Base-by-base conservation (phyloP, 2,329 filamentous ascomycete genomes). In the Incumbomyces delicatus region DNA sequence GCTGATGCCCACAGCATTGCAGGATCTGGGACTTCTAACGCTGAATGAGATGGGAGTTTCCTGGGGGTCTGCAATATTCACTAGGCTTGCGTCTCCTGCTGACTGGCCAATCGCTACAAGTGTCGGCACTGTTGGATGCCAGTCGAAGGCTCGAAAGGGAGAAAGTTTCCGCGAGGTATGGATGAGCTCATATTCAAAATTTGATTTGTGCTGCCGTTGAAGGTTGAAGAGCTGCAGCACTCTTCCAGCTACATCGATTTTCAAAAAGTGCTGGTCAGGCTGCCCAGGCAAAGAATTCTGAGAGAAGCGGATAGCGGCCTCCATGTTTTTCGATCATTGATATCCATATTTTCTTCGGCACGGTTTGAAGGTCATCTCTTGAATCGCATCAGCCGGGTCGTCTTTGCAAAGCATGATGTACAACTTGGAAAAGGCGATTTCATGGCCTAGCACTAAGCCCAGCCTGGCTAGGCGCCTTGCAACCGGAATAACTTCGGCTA, bases 111-210 rank as follows among this genome's bases (percentile, higher is more conserved):
- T 69, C 16, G 75, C 78, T 27, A 81, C 74, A 2, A 80, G 62
- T 40, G 69, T 67, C 48, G 78, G 73, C 53, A 80, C 70, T 31
- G 67, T 68, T 45, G 74, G 74, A 6, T 77, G 81, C 78, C 78
- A 82, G 60, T 81, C 78, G 61, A 82, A 82, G 12, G 79, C 78
- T 33, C 76, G 76, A 58, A 81, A 81, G 22, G 74, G 71, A 22
- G 77, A 76, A 1, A 81, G 69, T 51, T 75, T 74, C 54, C 71
- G 71, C 47, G 74, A 71, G 1, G 71, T 68, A 14, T 72, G 70
- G 6, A 80, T 57, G 16, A 74, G 66, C 44, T 74, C 70, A 64
- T 79, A 77, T 16, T 68, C 63, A 44, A 80, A 56, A 14, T 61
- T 63, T 12, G 58, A 60, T 38, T 63, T 61, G 41, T 63, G 58